These are phyloP conservation scores for Pachysolen tannophilus DNA, from an alignment of 805 yeast genomes.

Conservation along the genomic window DNA sequence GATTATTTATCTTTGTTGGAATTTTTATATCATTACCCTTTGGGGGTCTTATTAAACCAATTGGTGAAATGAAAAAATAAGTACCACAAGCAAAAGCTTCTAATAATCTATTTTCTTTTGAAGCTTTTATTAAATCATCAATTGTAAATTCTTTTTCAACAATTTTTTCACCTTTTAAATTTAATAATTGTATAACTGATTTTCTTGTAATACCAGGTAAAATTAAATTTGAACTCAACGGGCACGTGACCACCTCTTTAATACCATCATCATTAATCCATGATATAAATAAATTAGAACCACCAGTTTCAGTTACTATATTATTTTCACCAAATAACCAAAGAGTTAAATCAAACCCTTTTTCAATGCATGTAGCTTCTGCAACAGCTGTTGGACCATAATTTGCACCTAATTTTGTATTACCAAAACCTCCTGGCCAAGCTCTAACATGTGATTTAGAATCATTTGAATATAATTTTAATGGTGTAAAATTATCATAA, in stretches of 20 bases:
- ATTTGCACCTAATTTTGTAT: constrained; percentile 47
- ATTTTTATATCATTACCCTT: constrained; percentile 33
- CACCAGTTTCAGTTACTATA: constrained; percentile 46
- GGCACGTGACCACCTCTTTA: constrained; percentile 43
- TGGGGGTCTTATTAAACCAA: constrained; percentile 31
- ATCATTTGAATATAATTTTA: constrained; percentile 32
- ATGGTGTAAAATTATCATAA: constrained; percentile 34
- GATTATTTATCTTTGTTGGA: constrained; percentile 30
- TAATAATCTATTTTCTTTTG: constrained; percentile 37
- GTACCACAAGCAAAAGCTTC: constrained; percentile 51
- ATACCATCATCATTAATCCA: constrained; percentile 33
- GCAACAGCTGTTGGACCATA: constrained; percentile 45
- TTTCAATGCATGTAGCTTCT: constrained; percentile 33
- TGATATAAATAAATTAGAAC: constrained; percentile 44
- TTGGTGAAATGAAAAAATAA: constrained; percentile 45
- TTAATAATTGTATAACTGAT: constrained; percentile 36
- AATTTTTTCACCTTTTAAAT: constrained; percentile 20
- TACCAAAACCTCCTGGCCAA: constrained; percentile 52
- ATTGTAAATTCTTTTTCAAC: constrained; percentile 39
- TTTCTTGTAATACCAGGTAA: constrained; percentile 47
- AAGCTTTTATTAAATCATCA: constrained; percentile 34
- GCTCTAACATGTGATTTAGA: constrained; percentile 45
- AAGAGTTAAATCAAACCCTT: constrained; percentile 44
- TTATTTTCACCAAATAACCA: constrained; percentile 48
- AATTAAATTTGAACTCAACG: constrained; percentile 40